Percentiles rank a stretch among this genome's conserved stretches.
Evolutionary conservation across 164 flowering plant species (phyloP).

Genomic region (Sextonia rubra): DNA sequence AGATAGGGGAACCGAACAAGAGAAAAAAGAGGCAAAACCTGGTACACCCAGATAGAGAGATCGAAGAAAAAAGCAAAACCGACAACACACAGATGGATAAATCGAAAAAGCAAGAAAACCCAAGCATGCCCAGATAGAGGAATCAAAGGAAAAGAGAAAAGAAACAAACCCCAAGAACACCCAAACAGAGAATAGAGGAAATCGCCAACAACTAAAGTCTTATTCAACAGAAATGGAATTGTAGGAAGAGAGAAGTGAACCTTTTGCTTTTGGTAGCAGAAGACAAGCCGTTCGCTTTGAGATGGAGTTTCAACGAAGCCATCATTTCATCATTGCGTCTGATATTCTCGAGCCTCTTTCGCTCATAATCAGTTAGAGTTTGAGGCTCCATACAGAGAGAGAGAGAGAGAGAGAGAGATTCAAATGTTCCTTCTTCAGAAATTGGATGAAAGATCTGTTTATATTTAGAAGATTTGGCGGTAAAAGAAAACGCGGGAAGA

Average conservation of each 20-base stretch:
- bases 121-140: background rate
- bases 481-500: no score
- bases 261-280: constrained; percentile 46
- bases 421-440: no score
- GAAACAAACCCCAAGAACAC: no score
- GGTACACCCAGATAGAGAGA: constrained; percentile 9
- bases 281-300: constrained; percentile 35
- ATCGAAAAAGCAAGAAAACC: background rate
- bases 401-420: background rate
- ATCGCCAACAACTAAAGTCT: no score
- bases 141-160: background rate
- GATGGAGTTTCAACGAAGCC: constrained; percentile 57
- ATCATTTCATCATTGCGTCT: constrained; percentile 54
- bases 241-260: constrained; percentile 13
- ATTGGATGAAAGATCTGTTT: no score
- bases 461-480: no score
- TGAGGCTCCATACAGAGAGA: constrained; percentile 35
- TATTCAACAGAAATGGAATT: background rate
- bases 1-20: background rate
- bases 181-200: no score
- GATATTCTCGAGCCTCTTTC: constrained; percentile 66
- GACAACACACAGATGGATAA: no score
- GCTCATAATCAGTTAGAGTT: constrained; percentile 67
- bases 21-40: background rate
- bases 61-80: constrained; percentile 3